Evolutionary conservation across 805 yeast species (phyloP), one percentile per base, ranked within the genome.

Genomic region (Metschnikowia lochheadii): DNA sequence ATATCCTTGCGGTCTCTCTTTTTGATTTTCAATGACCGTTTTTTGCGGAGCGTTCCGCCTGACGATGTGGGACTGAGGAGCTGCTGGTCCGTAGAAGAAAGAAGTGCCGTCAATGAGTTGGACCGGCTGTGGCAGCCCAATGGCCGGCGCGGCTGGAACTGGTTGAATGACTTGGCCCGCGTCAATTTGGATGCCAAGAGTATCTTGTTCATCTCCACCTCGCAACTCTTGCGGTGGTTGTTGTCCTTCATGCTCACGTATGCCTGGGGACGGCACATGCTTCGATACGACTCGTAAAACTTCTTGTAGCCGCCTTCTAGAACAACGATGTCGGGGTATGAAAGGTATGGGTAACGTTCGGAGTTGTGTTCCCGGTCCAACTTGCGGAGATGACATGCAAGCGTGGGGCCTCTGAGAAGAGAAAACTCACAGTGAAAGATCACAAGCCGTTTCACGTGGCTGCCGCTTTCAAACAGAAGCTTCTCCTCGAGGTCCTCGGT

Each of bases 351-450:
- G 67, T 94, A 94, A 53, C 78, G 75, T 50, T 84, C 82, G 54
- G 81, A 75, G 65, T 91, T 90, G 47, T 82, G 58, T 37, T 79
- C 78, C 55, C 99, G 79, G 69, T 94, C 99, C 58, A 87, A 79
- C 52, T 84, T 84, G 54, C 99, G 75, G 50, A 94, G 76, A 64
- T 89, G 90, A 48, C 83, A 75, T 1, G 98, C 98, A 86, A 94
- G 82, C 44, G 85, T 72, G 4, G 99, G 99, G n/a, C 98, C 96
- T 52, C 99, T 77, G 63, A 85, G 89, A 5, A 95, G 82, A 36
- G 95, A 85, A 65, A 89, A 92, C 68, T 94, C 99, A 69, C 99
- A 94, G 68, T 94, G 97, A 73, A 94, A 92, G 10, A 94, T 76
- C 6, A 92, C 65, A 49, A 94, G 70, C 18, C 74, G 75, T 17